phyloP scores from a whole-genome alignment of 78 protist genomes.

The Dictyostelium brefeldianum region DNA sequence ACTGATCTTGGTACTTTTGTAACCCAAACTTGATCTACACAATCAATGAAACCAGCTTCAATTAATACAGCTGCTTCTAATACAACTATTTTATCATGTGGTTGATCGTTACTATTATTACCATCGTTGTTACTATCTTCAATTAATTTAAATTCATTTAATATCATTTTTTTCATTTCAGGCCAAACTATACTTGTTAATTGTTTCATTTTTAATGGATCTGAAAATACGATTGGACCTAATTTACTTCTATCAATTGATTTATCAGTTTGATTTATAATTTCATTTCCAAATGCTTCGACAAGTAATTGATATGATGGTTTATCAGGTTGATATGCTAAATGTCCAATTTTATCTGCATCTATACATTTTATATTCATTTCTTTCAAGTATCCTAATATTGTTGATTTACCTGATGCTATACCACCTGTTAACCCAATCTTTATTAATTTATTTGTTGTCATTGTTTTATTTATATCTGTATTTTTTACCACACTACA shows the following conservation, averaged over 20 bases:
- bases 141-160: conserved; percentile 23
- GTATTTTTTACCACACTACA: neutral
- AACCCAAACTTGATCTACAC: conserved; percentile 61
- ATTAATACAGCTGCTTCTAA: conserved; percentile 73
- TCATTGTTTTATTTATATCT: neutral
- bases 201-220: conserved; percentile 27
- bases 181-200: conserved; percentile 59
- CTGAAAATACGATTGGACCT: conserved; percentile 75
- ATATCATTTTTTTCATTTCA: conserved; percentile 40
- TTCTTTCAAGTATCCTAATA: conserved; percentile 42
- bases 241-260: conserved; percentile 54
- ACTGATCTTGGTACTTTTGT: conserved; percentile 34
- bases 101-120: neutral
- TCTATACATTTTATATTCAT: conserved; percentile 38
- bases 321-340: conserved; percentile 22
- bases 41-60: conserved; percentile 50
- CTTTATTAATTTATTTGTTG: conserved; percentile 14
- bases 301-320: conserved; percentile 15
- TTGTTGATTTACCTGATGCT: conserved; percentile 62
- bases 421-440: conserved; percentile 79
- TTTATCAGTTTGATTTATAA: conserved; percentile 19
- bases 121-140: neutral
- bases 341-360: conserved; percentile 74
- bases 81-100: conserved; percentile 42
- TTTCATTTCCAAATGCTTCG: conserved; percentile 31